These are phyloP conservation scores for Calvatia gigantea DNA, from an alignment of 768 basidiomycete genomes.

Conservation along the genomic window DNA sequence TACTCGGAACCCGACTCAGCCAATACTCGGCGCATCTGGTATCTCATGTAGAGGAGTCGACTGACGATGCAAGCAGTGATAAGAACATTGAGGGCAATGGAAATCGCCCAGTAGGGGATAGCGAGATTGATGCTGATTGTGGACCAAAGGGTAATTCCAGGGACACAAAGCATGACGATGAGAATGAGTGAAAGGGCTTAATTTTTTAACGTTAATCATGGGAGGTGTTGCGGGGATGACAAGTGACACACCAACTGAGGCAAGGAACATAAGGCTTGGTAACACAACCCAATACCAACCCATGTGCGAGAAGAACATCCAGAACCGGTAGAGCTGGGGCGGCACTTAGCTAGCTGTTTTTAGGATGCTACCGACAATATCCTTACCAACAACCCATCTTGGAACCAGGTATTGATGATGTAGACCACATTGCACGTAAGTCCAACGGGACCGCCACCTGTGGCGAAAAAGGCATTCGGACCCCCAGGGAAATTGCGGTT, in stretches of 20 bases:
- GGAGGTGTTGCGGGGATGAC: background rate
- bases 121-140: conserved; percentile 24
- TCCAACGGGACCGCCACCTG: conserved; percentile 9
- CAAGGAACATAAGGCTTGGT: conserved; percentile 12
- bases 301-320: conserved; percentile 11
- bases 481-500: conserved; percentile 19
- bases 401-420: conserved; percentile 19
- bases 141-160: conserved; percentile 14
- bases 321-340: conserved; percentile 14
- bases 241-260: conserved; percentile 12
- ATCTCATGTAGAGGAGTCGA: conserved; percentile 30
- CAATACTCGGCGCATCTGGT: conserved; percentile 17
- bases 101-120: conserved; percentile 32
- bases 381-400: conserved; percentile 17
- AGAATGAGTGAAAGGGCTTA: conserved; percentile 12
- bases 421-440: conserved; percentile 13
- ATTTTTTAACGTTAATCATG: background rate
- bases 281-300: conserved; percentile 2
- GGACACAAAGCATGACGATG: conserved; percentile 9
- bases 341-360: background rate
- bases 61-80: conserved; percentile 31
- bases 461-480: conserved; percentile 13
- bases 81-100: conserved; percentile 34
- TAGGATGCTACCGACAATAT: no score
- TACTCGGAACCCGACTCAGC: conserved; percentile 25